Evolutionary conservation across 176 grass and related monocot genomes (phyloP), one percentile per base, ranked within the genome.

Genomic region (Phoenix dactylifera): DNA sequence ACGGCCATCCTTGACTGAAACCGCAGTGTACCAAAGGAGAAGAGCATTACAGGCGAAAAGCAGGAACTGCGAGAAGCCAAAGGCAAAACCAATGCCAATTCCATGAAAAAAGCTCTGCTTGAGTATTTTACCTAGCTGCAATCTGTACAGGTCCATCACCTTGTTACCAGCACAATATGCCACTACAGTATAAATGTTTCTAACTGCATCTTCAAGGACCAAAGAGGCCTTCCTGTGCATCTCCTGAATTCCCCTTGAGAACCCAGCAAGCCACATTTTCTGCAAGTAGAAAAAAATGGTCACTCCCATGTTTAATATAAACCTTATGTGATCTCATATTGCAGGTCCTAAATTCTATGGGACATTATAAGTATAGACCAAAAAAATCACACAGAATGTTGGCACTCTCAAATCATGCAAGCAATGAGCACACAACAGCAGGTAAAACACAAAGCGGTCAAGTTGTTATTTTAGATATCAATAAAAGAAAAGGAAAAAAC

Each of bases 181-280:
- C 62, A 98, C 93, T 54, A 98, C 93, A 2, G 93, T 98, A 59
- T 98, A 98, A 73, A 98, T 98, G 82, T 98, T 98, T 60, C 93
- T 82, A 51, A 98, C 93, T 55, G 93, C 88, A 76, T 98, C 93
- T 83, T 98, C 93, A 69, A 92, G 93, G 62, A 98, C 93, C 62
- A 98, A 83, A 2, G 93, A 92, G 58, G 93, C 94, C 60, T 98
- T 98, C 68, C 85, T 92, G 64, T 98, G 94, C 94, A 93, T 98
- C 61, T 98, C 94, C 55, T 98, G 94, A 65, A 98, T 98, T 74
- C 94, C 94, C 83, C 83, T 91, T 53, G 94, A 98, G 74, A 98
- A 98, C 51, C 94, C 94, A 68, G 85, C 88, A 80, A 98, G 94
- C 94, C 94, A 98, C 76, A 89, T 59, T 83, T 98, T 98, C 94